Evolutionary conservation across 1,284 basidiomycete species (phyloP), one percentile per base, ranked within the genome.

Genomic region (Megacollybia platyphylla): DNA sequence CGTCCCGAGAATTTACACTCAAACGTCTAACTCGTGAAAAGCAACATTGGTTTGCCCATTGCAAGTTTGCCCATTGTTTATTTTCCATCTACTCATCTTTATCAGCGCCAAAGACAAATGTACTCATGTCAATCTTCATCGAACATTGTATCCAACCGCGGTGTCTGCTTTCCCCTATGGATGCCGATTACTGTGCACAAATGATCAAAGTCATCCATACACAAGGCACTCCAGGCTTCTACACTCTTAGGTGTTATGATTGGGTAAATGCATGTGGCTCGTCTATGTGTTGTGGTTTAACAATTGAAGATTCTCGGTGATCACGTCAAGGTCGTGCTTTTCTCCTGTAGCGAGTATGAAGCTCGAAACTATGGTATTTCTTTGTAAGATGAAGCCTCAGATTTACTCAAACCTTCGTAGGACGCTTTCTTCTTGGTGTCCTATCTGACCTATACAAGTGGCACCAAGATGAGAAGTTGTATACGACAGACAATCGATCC

Each of bases 121-220:
- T 64, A 9, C 64, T 87, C 34, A 72, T 77, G 18, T 65, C 71
- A 27, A 67, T 79, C 13, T 62, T 94, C 35, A 78, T 91, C 42
- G 90, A 97, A 56, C 79, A 93, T 55, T 98, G 96, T 59, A 76
- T 98, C 49, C 83, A 89, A 54, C 94, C 96, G 2, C 80, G 96
- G 26, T 88, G 87, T 46, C 68, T 96, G 31, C 67, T 97, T 10
- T 94, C 93, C 0, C 91, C 93, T 0, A 89, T 92, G 73, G 96
- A 98, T 59, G 96, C 96, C 7, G 84, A 94, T 43, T 98, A 85
- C 51, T 90, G 92, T 46, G 86, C 89, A 6, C 85, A 89, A 51
- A 87, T 98, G 55, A 83, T 98, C 56, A 86, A 87, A 52, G 70
- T 84, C 5, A 68, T 96, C 41, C 94, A 98, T 54, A 72, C 76